phyloP scores from a whole-genome alignment of 164 flowering plant species.

The Amborella trichopoda region DNA sequence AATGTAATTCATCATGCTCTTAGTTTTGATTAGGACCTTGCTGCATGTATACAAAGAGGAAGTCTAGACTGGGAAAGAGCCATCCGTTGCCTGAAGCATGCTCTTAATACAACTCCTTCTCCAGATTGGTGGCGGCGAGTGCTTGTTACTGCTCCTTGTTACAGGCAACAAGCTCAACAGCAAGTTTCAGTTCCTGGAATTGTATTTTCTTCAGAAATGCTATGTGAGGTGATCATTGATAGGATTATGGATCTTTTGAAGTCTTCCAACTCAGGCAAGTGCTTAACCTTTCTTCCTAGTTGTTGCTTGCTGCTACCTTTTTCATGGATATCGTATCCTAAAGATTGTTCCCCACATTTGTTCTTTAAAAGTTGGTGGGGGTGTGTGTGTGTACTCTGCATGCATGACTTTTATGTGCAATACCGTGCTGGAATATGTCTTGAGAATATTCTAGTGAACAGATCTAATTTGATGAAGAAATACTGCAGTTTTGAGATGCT shows the following conservation, averaged over 20 bases:
- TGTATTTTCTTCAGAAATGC: constrained; percentile 91
- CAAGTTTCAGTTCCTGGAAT: constrained; percentile 63
- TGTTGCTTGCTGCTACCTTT: too few species aligned
- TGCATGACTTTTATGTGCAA: too few species aligned
- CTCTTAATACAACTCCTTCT: constrained; percentile 85
- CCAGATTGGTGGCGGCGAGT: constrained; percentile 99
- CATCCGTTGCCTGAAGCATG: constrained; percentile 91
- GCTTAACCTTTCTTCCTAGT: too few species aligned
- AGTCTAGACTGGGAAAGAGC: constrained; percentile 99
- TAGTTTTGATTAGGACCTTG: constrained; percentile 57
- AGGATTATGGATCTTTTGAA: constrained; percentile 73
- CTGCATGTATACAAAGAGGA: constrained; percentile 66
- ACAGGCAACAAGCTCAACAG: constrained; percentile 41
- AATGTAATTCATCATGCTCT: neutral
- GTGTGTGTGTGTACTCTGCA: too few species aligned
- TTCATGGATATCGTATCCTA: too few species aligned
- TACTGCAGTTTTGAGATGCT: too few species aligned
- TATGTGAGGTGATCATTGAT: constrained; percentile 84
- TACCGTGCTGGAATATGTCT: too few species aligned
- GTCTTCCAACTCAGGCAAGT: constrained; percentile 74
- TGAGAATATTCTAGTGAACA: too few species aligned
- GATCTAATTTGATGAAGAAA: too few species aligned
- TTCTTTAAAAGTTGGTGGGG: too few species aligned
- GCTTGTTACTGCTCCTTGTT: constrained; percentile 77
- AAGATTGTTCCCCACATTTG: too few species aligned